phyloP scores from a whole-genome alignment of 2,329 filamentous ascomycete genomes.

The Drechslerella dactyloides region DNA sequence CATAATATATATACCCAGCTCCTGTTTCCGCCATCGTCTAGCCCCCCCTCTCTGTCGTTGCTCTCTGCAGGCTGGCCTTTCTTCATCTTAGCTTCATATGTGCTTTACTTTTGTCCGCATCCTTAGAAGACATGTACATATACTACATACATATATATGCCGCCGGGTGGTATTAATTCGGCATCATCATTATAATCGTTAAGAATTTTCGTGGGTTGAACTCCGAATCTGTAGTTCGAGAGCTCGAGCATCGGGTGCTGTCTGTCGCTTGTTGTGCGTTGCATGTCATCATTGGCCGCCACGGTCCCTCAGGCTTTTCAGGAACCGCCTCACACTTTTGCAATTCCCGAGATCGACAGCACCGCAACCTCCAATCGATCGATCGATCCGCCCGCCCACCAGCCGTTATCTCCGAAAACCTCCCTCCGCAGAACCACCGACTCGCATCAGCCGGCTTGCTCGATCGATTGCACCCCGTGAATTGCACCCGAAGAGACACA shows the following conservation, averaged over 20 bases:
- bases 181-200: too few species aligned
- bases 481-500: conserved; percentile 56
- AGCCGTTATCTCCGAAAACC: conserved; percentile 1
- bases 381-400: not conserved
- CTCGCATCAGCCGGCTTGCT: not conserved
- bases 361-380: not conserved
- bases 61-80: not conserved
- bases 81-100: not conserved
- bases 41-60: not conserved
- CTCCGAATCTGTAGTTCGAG: too few species aligned
- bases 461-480: conserved; percentile 7
- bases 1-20: not conserved
- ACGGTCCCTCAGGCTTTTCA: not conserved
- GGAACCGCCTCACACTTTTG: not conserved
- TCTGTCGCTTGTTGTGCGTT: not conserved
- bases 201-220: too few species aligned
- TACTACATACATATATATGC: too few species aligned
- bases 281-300: not conserved
- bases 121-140: too few species aligned
- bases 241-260: not conserved
- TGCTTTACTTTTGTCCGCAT: too few species aligned
- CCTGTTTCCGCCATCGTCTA: not conserved
- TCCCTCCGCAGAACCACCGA: conserved; percentile 2
- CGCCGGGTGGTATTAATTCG: too few species aligned
- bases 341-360: not conserved